These are phyloP conservation scores for Boechera divaricarpa DNA, from an alignment of 345 rosid genomes.

Conservation along the genomic window DNA sequence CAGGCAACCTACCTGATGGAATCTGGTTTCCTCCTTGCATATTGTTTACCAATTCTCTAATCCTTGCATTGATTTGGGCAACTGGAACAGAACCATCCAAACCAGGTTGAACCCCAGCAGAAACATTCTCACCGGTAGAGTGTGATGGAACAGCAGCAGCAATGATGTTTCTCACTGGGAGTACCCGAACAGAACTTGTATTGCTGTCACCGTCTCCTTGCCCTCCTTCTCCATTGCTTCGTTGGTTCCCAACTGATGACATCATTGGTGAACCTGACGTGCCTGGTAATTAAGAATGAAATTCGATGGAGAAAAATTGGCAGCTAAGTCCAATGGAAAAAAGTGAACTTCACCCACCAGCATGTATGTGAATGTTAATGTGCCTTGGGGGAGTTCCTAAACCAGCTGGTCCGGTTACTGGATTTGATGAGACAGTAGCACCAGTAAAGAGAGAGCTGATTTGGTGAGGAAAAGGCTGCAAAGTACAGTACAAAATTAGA, in stretches of 20 bases:
- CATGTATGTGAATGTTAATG: constrained; percentile 93
- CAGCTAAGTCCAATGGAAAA: neutral
- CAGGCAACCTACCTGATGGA: constrained; percentile 55
- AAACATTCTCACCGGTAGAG: constrained; percentile 45
- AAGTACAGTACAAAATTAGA: constrained; percentile 34
- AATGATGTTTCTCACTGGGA: constrained; percentile 56
- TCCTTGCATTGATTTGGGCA: constrained; percentile 54
- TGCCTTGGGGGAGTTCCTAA: constrained; percentile 71
- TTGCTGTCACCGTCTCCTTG: constrained; percentile 58
- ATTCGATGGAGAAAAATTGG: constrained; percentile 15
- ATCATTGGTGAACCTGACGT: constrained; percentile 58
- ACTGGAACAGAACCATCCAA: constrained; percentile 29
- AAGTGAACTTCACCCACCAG: constrained; percentile 63
- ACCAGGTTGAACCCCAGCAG: constrained; percentile 52
- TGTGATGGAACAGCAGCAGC: constrained; percentile 57
- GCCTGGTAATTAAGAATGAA: constrained; percentile 50
- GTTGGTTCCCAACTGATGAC: constrained; percentile 60
- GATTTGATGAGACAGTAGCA: constrained; percentile 58
- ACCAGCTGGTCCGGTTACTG: constrained; percentile 61
- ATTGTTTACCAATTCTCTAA: constrained; percentile 54
- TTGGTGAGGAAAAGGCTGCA: constrained; percentile 95
- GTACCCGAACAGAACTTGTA: constrained; percentile 50
- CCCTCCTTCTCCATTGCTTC: constrained; percentile 49
- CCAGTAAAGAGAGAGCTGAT: constrained; percentile 72
- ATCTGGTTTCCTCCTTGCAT: constrained; percentile 58